Percentiles rank a stretch among this genome's conserved stretches.
These are phyloP conservation scores for Ustilago trichophora DNA, from an alignment of 1,284 basidiomycete genomes.

Conservation along the genomic window DNA sequence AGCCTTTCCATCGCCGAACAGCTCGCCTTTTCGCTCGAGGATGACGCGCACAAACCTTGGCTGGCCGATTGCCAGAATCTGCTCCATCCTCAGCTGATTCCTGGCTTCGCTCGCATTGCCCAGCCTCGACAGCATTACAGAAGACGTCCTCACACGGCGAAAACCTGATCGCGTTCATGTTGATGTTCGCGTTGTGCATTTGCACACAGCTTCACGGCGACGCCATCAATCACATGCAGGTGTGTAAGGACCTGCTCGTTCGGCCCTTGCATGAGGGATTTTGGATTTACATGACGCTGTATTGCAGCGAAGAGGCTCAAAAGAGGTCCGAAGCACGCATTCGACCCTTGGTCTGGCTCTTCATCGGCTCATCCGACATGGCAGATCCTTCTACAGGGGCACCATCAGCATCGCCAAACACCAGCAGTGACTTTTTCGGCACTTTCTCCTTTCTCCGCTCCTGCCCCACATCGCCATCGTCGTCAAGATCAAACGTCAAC, in stretches of 20 bases:
- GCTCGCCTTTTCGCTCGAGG: background rate
- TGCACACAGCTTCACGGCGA: no score
- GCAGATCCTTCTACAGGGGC: background rate
- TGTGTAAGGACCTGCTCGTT: no score
- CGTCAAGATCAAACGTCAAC: conserved; percentile 61
- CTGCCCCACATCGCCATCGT: conserved; percentile 39
- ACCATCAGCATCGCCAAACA: background rate
- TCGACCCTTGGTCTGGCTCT: conserved; percentile 6
- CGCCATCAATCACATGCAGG: no score
- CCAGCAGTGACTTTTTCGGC: background rate
- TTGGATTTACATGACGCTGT: no score
- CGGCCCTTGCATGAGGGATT: no score
- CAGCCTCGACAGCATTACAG: background rate
- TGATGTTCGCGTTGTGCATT: no score
- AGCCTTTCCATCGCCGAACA: conserved; percentile 1
- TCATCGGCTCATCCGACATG: background rate
- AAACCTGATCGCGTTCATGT: no score
- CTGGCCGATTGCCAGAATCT: background rate
- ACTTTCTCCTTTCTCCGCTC: background rate
- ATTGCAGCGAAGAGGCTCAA: no score
- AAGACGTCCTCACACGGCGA: background rate
- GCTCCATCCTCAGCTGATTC: background rate
- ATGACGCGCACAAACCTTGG: background rate
- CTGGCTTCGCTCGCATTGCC: no score
- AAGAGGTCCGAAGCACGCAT: conserved; percentile 32